Conservation (phyloP, 495 filamentous ascomycete genomes). For the Bryoglossum gracile region DNA sequence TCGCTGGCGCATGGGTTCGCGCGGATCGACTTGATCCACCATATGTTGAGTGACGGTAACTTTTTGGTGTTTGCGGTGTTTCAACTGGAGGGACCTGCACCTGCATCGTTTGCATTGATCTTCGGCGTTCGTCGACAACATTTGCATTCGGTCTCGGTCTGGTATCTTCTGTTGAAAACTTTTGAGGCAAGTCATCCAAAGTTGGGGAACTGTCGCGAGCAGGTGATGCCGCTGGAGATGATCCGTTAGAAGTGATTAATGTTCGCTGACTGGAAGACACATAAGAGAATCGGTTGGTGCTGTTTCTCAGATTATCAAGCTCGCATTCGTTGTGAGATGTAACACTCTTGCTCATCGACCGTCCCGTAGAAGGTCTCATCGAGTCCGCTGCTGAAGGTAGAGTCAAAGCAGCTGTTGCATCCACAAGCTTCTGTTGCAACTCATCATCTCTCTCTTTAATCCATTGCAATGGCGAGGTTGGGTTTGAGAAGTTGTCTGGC, state of each 20-base stretch:
- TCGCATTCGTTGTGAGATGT: conserved; percentile 43
- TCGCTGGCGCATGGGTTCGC: conserved; percentile 19
- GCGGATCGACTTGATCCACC: conserved; percentile 9
- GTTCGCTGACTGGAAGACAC: conserved; percentile 53
- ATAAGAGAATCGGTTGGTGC: conserved; percentile 52
- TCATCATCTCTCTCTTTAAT: conserved; percentile 9
- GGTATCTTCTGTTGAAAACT: conserved; percentile 29
- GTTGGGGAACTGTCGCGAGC: conserved; percentile 38
- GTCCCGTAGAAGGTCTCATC: conserved; percentile 23
- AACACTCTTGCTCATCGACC: conserved; percentile 39
- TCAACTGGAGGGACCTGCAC: conserved; percentile 17
- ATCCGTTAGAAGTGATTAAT: conserved; percentile 44
- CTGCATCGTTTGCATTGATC: conserved; percentile 43
- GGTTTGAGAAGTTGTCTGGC: conserved; percentile 35
- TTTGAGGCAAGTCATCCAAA: conserved; percentile 27
- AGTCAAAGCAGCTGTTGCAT: conserved; percentile 11
- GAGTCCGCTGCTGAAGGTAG: conserved; percentile 13
- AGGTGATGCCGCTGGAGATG: conserved; percentile 45
- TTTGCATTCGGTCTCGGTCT: conserved; percentile 42
- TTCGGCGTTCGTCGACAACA: conserved; percentile 43
- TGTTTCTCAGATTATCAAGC: conserved; percentile 41
- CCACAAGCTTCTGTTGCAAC: conserved; percentile 18
- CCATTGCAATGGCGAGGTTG: conserved; percentile 27
- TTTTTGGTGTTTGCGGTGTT: conserved; percentile 19
- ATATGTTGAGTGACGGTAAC: conserved; percentile 25